Evolutionary conservation across 2,329 filamentous ascomycete genomes (phyloP), one percentile per base, ranked within the genome.

Genomic region (Ophiosphaerella korrae): DNA sequence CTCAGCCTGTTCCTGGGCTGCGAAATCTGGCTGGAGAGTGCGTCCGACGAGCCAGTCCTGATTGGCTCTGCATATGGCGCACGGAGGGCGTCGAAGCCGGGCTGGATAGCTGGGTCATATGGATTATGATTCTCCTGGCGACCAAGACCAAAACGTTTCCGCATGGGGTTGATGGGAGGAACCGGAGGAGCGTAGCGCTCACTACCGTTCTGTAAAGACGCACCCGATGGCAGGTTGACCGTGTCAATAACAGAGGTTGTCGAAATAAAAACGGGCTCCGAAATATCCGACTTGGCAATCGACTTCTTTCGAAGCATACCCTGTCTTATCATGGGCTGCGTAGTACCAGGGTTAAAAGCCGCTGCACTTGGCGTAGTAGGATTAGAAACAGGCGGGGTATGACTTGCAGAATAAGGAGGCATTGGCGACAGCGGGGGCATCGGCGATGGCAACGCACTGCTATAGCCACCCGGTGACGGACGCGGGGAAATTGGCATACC

Each of bases 211-310:
- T 74, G 79, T 32, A 84, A 72, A 5, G 78, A 81, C 2, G 81
- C 80, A 24, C 81, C 81, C n/a, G 78, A 64, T 12, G 83, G 83
- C 9, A 87, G 75, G 32, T 80, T 81, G 32, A 86, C 76, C 0
- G 81, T 81, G 39, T 84, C 82, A 24, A 85, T 78, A 38, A 82
- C 81, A 2, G 81, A 84, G 3, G 84, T 86, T 8, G 77, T 77
- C 1, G 78, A 81, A 23, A 82, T 62, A 52, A 83, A 76, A 3
- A 74, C 75, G 0, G 85, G 85, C 60, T 87, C 84, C 2, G 83
- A 86, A 42, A 88, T 88, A 50, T 82, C 80, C 11, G 77, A 74
- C 69, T 88, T 88, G 55, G 81, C 80, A 41, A 87, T 77, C 0
- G 80, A 77, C 60, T 81, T 81, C 74, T 86, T 87, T 33, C 82